Base-by-base conservation (phyloP, 2,329 filamentous ascomycete species). In the Didymella keratinophila region DNA sequence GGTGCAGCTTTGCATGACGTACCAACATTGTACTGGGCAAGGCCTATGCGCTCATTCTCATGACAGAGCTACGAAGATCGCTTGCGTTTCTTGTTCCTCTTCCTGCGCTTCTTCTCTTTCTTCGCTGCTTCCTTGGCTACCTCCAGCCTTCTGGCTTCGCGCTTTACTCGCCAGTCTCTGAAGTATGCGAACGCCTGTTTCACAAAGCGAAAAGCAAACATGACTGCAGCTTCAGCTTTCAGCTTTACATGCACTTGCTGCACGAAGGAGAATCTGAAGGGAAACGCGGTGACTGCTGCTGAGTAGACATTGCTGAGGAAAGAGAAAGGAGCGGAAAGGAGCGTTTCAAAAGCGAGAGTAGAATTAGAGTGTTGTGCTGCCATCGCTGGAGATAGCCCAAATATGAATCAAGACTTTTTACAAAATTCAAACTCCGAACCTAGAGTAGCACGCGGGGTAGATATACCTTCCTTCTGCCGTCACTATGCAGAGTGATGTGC, bases 221-320 rank as follows among this genome's bases (percentile, higher is more conserved):
- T 59, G 1, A 57, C 63, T 10, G 60, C 56, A 8, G 58, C 54
- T 5, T 68, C 63, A 8, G 65, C 65, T 39, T 69, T 66, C 16
- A 66, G 46, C 8, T 66, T 68, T 1, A 67, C 43, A 14, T 65
- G 63, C 4, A 64, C 42, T 4, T 63, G 48, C 6, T 61, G 59
- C 3, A 58, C 20, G 9, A 50, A 67, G 0, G 66, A 61, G 18
- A 64, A 62, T 3, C 34, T 45, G 2, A 55, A 43, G 2, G 54
- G 43, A 1, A 28, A 1, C 0, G 14, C 28, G 0, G 46, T 49
- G 10, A 34, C 32, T 21, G 49, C 43, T 6, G 32, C 41, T 25
- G 28, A 21, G 30, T 45, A 52, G 3, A 30, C 14, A 28, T 36
- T 39, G 12, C 20, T 45, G 16, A 49, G 30, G 1, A 45, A n/a